These are phyloP conservation scores for Microbotryomycetes sp. DNA, from an alignment of 1,284 basidiomycete genomes.

Conservation along the genomic window DNA sequence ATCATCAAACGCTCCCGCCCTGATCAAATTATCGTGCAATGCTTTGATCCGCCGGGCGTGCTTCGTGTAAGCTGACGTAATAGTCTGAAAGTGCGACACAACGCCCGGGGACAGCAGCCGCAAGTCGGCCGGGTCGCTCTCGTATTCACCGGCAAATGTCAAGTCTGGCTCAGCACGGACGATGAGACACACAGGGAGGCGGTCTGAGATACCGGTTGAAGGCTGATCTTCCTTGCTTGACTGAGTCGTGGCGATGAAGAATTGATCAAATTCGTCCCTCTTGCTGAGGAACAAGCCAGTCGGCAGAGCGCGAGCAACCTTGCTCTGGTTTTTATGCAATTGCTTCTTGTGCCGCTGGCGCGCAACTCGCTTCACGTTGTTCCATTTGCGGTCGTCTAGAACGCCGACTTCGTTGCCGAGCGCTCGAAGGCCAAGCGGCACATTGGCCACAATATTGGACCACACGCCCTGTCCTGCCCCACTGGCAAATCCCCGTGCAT, in stretches of 20 bases:
- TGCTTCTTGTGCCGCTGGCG: conserved; percentile 12
- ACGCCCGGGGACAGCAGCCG: conserved; percentile 13
- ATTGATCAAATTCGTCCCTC: neutral
- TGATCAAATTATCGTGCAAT: conserved; percentile 16
- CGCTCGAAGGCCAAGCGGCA: conserved; percentile 29
- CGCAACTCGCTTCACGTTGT: conserved; percentile 6
- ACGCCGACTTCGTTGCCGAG: conserved; percentile 19
- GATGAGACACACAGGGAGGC: conserved; percentile 17
- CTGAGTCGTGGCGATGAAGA: neutral
- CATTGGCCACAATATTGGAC: conserved; percentile 32
- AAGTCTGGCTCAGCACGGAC: conserved; percentile 21
- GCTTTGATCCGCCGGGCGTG: conserved; percentile 17
- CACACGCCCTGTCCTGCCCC: conserved; percentile 10
- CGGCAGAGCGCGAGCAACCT: neutral
- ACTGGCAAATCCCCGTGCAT: conserved; percentile 29
- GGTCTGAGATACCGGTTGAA: neutral
- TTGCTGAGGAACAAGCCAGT: neutral
- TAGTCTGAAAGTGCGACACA: conserved; percentile 4
- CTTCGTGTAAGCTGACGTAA: conserved; percentile 12
- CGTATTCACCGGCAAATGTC: neutral
- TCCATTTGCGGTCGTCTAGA: conserved; percentile 27
- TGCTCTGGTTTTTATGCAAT: conserved; percentile 14
- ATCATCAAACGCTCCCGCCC: conserved; percentile 21
- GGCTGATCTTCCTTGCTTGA: neutral
- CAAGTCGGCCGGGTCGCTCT: conserved; percentile 1